A percentile compares a stretch with the other conserved stretches of the same genome.
phyloP scores from a whole-genome alignment of 495 filamentous ascomycete species.

The Aspergillus steynii region DNA sequence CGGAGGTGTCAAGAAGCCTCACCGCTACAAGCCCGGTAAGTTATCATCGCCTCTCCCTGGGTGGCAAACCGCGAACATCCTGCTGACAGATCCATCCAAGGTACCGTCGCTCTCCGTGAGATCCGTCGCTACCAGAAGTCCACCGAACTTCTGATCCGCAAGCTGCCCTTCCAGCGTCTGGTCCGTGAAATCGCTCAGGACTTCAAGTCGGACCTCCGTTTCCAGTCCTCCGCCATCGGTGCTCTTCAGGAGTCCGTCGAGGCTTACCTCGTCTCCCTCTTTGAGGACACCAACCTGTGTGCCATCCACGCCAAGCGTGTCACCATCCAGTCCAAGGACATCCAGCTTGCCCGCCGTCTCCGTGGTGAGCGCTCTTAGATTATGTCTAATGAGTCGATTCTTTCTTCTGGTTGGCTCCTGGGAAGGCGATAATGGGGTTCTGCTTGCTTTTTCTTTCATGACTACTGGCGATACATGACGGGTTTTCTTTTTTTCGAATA shows the following conservation, averaged over 20 bases:
- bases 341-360: slow-evolving; percentile 94
- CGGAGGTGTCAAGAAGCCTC: slow-evolving; percentile 99
- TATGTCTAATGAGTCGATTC: slow-evolving; percentile 27
- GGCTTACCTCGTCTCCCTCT: slow-evolving; percentile 99
- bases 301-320: slow-evolving; percentile 99
- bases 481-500: slow-evolving; percentile 46
- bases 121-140: slow-evolving; percentile 99
- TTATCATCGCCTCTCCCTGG: slow-evolving; percentile 7
- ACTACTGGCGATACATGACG: slow-evolving; percentile 51
- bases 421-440: slow-evolving; percentile 53
- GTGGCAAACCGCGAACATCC: slow-evolving; percentile 9
- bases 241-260: slow-evolving; percentile 99
- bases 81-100: slow-evolving; percentile 43
- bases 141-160: slow-evolving; percentile 99
- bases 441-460: slow-evolving; percentile 39
- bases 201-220: slow-evolving; percentile 99
- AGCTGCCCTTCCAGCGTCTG: slow-evolving; percentile 99
- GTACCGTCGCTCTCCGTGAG: slow-evolving; percentile 99
- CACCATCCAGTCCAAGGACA: slow-evolving; percentile 93
- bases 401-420: slow-evolving; percentile 38
- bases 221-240: slow-evolving; percentile 99
- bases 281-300: slow-evolving; percentile 99
- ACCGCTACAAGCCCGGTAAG: slow-evolving; percentile 98
- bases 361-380: slow-evolving; percentile 87
- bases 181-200: slow-evolving; percentile 99